Conservation (phyloP, 176 grass and related monocot species). For the Bromus sterilis region DNA sequence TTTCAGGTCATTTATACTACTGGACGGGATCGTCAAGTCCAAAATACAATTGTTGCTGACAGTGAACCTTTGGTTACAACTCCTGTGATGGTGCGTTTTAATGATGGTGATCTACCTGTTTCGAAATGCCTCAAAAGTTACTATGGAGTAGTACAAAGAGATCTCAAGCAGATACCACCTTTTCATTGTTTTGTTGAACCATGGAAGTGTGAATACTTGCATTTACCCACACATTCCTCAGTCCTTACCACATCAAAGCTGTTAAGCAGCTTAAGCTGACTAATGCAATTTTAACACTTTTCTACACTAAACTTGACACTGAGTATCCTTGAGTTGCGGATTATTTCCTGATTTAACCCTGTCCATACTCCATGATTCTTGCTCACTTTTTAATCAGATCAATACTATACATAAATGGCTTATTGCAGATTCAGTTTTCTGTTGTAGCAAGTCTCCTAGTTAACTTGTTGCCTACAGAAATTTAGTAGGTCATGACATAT, state of each 20-base stretch:
- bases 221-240: background rate
- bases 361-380: background rate
- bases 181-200: slow-evolving; percentile 5
- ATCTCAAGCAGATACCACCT: slow-evolving; percentile 4
- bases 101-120: slow-evolving; percentile 18
- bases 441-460: background rate
- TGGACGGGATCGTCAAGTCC: slow-evolving; percentile 66
- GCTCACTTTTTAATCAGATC: background rate
- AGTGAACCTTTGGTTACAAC: slow-evolving; percentile 48
- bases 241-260: background rate
- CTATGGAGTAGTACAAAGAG: background rate
- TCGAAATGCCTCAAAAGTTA: background rate
- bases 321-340: background rate
- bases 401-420: background rate
- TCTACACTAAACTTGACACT: background rate
- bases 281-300: background rate
- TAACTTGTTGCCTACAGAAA: background rate
- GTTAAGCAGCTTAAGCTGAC: background rate
- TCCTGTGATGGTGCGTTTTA: slow-evolving; percentile 63
- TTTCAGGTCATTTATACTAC: slow-evolving; percentile 88
- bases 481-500: background rate
- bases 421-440: slow-evolving; percentile 8
- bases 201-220: background rate
- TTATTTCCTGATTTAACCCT: slow-evolving; percentile 1
- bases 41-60: slow-evolving; percentile 78